A percentile compares a stretch with the other conserved stretches of the same genome.
Conservation (phyloP, 2,329 filamentous ascomycete genomes). For the Grosmannia huntii region DNA sequence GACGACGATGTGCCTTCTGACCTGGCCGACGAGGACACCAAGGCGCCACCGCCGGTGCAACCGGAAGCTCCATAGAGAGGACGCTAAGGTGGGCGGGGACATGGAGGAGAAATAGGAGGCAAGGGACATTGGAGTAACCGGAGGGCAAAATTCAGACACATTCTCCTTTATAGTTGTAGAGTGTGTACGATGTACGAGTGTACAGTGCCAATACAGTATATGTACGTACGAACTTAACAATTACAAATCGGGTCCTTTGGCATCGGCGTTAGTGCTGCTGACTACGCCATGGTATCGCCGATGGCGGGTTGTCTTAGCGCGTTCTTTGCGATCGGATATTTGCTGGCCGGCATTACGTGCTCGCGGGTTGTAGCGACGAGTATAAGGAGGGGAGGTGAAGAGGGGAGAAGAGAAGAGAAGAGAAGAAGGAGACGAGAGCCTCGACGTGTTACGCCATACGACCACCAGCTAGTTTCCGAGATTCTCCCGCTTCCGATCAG, state of each 20-base stretch:
- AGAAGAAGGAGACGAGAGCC: too few relatives aligned
- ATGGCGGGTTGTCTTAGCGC: neutral
- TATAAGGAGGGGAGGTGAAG: neutral
- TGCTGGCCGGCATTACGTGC: neutral
- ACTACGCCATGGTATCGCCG: neutral
- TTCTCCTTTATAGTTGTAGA: neutral
- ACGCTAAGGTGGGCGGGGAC: neutral
- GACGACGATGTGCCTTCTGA: constrained; percentile 7
- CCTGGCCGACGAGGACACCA: constrained; percentile 8
- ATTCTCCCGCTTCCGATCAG: neutral
- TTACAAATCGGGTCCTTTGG: too few relatives aligned
- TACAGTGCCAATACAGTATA: too few relatives aligned
- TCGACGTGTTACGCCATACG: too few relatives aligned
- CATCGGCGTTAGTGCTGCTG: neutral
- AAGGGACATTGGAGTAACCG: neutral
- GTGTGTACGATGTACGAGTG: neutral
- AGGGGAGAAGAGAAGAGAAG: too few relatives aligned
- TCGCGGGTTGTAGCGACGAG: neutral
- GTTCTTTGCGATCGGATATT: neutral
- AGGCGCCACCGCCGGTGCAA: constrained; percentile 10
- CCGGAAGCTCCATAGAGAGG: constrained; percentile 6
- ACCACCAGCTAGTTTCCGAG: too few relatives aligned
- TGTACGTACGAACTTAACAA: too few relatives aligned
- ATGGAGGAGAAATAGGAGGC: neutral
- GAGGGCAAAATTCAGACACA: neutral